These are phyloP conservation scores for Tetracladium setigerum DNA, from an alignment of 495 filamentous ascomycete genomes.

Conservation along the genomic window DNA sequence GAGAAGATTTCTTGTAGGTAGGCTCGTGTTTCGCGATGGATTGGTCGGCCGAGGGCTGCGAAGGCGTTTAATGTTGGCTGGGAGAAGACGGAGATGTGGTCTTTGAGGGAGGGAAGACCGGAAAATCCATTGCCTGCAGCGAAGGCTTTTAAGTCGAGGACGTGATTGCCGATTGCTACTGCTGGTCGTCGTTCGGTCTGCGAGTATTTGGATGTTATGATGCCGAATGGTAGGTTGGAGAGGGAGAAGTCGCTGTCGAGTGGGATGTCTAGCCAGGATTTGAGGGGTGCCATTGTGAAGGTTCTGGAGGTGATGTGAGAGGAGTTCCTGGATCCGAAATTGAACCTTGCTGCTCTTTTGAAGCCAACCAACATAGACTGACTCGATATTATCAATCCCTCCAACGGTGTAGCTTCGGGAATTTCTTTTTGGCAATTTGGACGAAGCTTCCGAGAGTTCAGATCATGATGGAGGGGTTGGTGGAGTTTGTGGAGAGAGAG, in stretches of 20 bases:
- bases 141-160: constrained; percentile 68
- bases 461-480: too few relatives aligned
- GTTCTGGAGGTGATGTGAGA: too few relatives aligned
- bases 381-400: too few relatives aligned
- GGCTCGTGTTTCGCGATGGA: constrained; percentile 50
- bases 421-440: too few relatives aligned
- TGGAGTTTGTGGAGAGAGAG: too few relatives aligned
- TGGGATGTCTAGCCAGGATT: constrained; percentile 59
- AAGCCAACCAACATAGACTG: too few relatives aligned
- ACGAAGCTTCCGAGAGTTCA: too few relatives aligned
- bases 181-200: constrained; percentile 50
- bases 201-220: constrained; percentile 54
- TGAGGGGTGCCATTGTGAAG: constrained; percentile 40
- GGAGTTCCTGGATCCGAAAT: too few relatives aligned
- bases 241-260: constrained; percentile 70
- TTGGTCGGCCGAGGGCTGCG: constrained; percentile 60
- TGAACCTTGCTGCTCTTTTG: too few relatives aligned
- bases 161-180: constrained; percentile 71
- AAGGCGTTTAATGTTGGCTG: constrained; percentile 72
- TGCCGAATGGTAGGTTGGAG: constrained; percentile 88
- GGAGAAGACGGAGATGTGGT: constrained; percentile 53
- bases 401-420: too few relatives aligned
- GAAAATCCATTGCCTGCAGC: constrained; percentile 48
- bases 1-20: constrained; percentile 68
- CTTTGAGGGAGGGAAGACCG: constrained; percentile 47